phyloP scores from a whole-genome alignment of 1,139 yeast species.

The Yamadazyma trypodendri region DNA sequence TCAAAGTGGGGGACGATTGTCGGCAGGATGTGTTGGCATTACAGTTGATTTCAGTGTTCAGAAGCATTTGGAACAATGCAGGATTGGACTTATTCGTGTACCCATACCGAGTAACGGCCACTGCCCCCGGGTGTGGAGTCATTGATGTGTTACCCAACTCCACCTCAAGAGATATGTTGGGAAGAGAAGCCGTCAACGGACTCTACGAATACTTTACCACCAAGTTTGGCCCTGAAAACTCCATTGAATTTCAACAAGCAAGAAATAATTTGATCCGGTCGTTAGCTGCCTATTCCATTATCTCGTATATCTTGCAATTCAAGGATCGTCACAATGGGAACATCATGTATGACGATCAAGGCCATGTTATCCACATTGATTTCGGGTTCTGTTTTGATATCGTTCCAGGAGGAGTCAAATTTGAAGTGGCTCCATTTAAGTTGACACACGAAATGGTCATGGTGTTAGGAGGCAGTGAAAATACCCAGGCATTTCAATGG shows the following conservation, averaged over 20 bases:
- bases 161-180: conserved; percentile 95
- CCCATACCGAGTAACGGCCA: conserved; percentile 95
- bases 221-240: conserved; percentile 91
- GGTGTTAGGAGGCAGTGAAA: conserved; percentile 86
- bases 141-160: conserved; percentile 96
- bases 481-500: conserved; percentile 88
- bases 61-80: conserved; percentile 83
- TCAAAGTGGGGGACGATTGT: conserved; percentile 99
- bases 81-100: conserved; percentile 90
- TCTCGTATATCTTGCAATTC: conserved; percentile 87
- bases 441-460: conserved; percentile 94
- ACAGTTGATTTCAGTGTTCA: conserved; percentile 86
- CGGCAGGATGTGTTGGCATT: conserved; percentile 95
- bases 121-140: conserved; percentile 99
- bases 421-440: conserved; percentile 97
- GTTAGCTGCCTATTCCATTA: conserved; percentile 92
- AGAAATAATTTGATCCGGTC: conserved; percentile 91
- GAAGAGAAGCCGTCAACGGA: conserved; percentile 98
- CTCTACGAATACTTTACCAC: conserved; percentile 88
- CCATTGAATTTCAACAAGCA: conserved; percentile 87
- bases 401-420: conserved; percentile 98
- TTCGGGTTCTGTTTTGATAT: conserved; percentile 98
- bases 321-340: conserved; percentile 99
- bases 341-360: conserved; percentile 95
- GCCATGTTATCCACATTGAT: conserved; percentile 93